These are phyloP conservation scores for Debaryomyces singareniensis DNA, from an alignment of 1,139 yeast genomes.

Conservation along the genomic window DNA sequence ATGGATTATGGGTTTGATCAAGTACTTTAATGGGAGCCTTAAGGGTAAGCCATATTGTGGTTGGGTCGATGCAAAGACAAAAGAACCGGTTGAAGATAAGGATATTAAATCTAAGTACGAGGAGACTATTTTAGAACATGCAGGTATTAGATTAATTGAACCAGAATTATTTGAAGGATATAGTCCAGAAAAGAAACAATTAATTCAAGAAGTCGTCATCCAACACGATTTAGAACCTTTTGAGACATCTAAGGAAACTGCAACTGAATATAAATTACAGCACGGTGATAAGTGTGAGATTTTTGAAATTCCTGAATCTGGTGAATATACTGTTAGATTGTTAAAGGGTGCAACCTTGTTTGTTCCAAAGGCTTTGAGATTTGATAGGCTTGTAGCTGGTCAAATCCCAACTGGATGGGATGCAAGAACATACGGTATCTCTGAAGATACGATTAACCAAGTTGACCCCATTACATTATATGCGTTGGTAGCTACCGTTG, in stretches of 20 bases:
- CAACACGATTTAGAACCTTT: slow-evolving; percentile 96
- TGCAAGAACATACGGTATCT: slow-evolving; percentile 89
- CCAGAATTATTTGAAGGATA: slow-evolving; percentile 92
- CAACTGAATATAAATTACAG: slow-evolving; percentile 87
- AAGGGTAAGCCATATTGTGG: slow-evolving; percentile 89
- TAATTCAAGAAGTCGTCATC: slow-evolving; percentile 90
- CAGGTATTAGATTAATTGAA: slow-evolving; percentile 95
- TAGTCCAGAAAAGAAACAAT: slow-evolving; percentile 87
- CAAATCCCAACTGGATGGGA: slow-evolving; percentile 99
- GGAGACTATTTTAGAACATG: slow-evolving; percentile 76
- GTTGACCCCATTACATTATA: slow-evolving; percentile 94
- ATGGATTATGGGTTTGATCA: slow-evolving; percentile 97
- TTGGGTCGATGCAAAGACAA: slow-evolving; percentile 95
- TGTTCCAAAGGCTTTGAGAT: slow-evolving; percentile 93
- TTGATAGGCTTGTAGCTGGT: slow-evolving; percentile 96
- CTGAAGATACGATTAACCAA: slow-evolving; percentile 87
- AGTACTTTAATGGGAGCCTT: slow-evolving; percentile 86
- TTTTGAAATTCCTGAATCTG: slow-evolving; percentile 82
- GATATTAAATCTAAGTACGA: slow-evolving; percentile 92
- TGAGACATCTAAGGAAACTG: slow-evolving; percentile 92
- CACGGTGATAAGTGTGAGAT: slow-evolving; percentile 94
- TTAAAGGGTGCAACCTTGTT: slow-evolving; percentile 88
- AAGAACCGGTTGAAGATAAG: slow-evolving; percentile 88
- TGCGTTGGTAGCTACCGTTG: slow-evolving; percentile 90
- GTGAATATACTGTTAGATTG: slow-evolving; percentile 85